Base-by-base conservation (phyloP, 306 rosid species). In the Cucumis hystrix region DNA sequence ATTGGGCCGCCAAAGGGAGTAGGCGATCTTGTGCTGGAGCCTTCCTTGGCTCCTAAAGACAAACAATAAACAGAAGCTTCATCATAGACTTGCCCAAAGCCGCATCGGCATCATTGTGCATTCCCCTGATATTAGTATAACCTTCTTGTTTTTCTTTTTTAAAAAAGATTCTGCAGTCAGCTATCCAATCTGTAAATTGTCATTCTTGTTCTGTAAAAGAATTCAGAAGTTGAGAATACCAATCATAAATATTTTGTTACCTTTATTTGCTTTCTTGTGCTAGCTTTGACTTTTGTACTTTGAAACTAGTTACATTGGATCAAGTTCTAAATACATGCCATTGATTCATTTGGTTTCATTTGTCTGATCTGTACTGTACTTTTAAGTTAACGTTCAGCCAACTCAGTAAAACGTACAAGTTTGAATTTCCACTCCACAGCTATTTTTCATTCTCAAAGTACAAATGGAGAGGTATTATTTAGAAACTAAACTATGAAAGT, bases 1-100 rank as follows among this genome's bases (percentile, higher is more conserved):
- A 96, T 96, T 57, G 99, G 99, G 75, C 96, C 97, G 35, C 91
- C 97, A 0, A 83, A 49, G 82, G 93, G 92, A 63, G 85, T 91
- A 51, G 97, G 91, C 37, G 95, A 92, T 83, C 80, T 95, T 77
- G 51, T 55, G 75, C 52, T 80, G 49, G 90, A 90, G 68, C 79
- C 91, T 52, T 83, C 89, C 82, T 25, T 82, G 18, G 87, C 75
- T 83, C 75, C 92, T 6, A 87, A 82, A 82, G 92, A 89, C 55
- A 84, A 37, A 81, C 83, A 88, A 60, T 80, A 88, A 60, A 77
- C 85, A 16, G 92, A 88, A 71, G 77, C 87, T 33, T 88, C 83
- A 68, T 76, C 87, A 21, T 81, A 79, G 82, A 76, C 11, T 51
- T 62, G 40, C 74, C 39, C 65, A 30, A 75, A 45, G 49, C 72